Base-by-base conservation (phyloP, 176 grass and related monocot genomes). In the barley (Hordeum vulgare) region DNA sequence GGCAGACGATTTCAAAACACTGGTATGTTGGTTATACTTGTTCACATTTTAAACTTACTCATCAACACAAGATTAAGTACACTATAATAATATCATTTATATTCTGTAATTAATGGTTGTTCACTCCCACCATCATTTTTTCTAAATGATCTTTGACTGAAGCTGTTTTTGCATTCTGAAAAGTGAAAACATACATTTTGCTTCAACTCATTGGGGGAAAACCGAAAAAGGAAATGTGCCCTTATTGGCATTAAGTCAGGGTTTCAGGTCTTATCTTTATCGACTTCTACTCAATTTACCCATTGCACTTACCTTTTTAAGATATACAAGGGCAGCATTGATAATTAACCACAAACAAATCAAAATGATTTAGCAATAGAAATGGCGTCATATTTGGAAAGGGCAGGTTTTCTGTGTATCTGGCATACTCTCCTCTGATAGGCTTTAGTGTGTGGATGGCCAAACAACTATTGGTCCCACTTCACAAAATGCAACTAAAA, bases 1-100 rank as follows among this genome's bases (percentile, higher is more conserved):
- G 90, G 90, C 88, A 23, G 67, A 84, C 56, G 88, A 91, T 88
- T 94, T 97, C 65, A 84, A 82, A 86, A 91, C 29, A 44, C 74
- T 97, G 86, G 90, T 97, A 94, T 78, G 80, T 73, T 81, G 28
- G 77, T 74, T 83, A 58, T 83, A 57, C 61, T 3, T 84, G 61
- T 51, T 67, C 49, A 75, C 17, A 49, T 61, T 66, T 64, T 54
- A 39, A 34, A 63, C 56, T 15, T 57, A 39, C 26, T 79, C 25
- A 4, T 8, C 8, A 64, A 71, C 40, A 25, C 23, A 76, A 64
- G 8, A 27, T 86, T 41, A 14, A 79, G 28, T 79, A 13, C 28
- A 51, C 47, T 49, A 15, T 44, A 58, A 53, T 34, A 14, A 33
- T 74, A 27, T 35, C 51, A 27, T 8, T 59, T 66, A n/a, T 36